These are phyloP conservation scores for Murraya koenigii DNA, from an alignment of 345 rosid species.

Conservation along the genomic window DNA sequence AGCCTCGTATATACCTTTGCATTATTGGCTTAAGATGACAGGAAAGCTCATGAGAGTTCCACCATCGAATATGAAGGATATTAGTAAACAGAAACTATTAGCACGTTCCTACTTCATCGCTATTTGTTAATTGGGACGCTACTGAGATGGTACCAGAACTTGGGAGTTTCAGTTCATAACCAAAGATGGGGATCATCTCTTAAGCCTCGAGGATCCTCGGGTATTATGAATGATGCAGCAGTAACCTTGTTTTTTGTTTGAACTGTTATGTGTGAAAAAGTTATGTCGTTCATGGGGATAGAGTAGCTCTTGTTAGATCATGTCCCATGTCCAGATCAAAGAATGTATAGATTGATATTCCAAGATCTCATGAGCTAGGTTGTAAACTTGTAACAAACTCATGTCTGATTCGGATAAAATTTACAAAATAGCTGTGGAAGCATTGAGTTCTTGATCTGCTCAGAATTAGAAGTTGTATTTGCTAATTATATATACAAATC, in stretches of 20 bases:
- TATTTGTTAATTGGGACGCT: constrained; percentile 8
- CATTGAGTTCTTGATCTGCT: constrained; percentile 17
- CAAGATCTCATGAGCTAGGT: constrained; percentile 16
- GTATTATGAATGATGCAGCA: constrained; percentile 9
- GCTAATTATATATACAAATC: constrained; percentile 4
- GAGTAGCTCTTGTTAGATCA: background rate
- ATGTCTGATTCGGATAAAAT: constrained; percentile 13
- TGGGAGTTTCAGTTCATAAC: constrained; percentile 11
- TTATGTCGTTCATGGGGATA: constrained; percentile 3
- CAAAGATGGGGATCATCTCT: constrained; percentile 13
- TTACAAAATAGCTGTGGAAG: constrained; percentile 7
- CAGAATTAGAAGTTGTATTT: constrained; percentile 17
- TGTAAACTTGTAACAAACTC: constrained; percentile 7
- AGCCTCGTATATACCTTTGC: background rate
- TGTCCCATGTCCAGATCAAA: background rate
- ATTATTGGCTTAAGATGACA: background rate
- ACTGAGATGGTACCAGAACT: background rate
- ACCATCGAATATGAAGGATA: background rate
- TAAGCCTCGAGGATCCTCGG: background rate
- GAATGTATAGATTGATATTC: constrained; percentile 44
- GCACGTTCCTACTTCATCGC: background rate
- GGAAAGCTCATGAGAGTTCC: constrained; percentile 4
- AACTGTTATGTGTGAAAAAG: constrained; percentile 3
- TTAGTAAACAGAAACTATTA: background rate
- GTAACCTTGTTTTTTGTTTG: constrained; percentile 12